phyloP scores from a whole-genome alignment of 2,329 filamentous ascomycete species.

The Colletotrichum sp. region DNA sequence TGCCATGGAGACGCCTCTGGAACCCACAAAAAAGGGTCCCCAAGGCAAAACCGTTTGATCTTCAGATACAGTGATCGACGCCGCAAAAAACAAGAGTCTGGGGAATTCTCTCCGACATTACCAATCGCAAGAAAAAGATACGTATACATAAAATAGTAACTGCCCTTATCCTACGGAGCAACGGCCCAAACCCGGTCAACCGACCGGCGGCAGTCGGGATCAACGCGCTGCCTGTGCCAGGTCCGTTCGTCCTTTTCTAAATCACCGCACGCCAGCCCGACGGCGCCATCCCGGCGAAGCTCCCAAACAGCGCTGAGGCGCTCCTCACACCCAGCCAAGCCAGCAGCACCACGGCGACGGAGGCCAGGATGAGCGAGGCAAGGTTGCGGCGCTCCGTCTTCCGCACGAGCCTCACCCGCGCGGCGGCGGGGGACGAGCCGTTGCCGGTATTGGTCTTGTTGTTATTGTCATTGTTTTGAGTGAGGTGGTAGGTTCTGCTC shows the following conservation, averaged over 20 bases:
- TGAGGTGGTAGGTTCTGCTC: not conserved
- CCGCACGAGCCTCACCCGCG: conserved; percentile 32
- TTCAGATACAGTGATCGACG: not conserved
- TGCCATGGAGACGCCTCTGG: not conserved
- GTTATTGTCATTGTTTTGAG: conserved; percentile 24
- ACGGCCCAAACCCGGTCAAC: not conserved
- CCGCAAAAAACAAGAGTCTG: not conserved
- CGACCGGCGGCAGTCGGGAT: not conserved
- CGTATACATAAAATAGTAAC: not conserved
- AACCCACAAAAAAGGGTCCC: not conserved
- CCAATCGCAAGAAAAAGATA: not conserved
- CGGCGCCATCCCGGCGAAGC: not conserved
- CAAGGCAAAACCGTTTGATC: conserved; percentile 4
- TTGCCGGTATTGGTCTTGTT: conserved; percentile 26
- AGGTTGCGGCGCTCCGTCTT: conserved; percentile 42
- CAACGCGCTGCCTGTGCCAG: not conserved
- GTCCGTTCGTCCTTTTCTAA: not conserved
- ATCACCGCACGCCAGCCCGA: not conserved
- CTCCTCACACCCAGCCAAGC: conserved; percentile 28
- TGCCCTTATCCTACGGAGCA: not conserved
- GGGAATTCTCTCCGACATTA: not conserved
- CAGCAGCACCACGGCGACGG: conserved; percentile 29
- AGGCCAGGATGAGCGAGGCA: conserved; percentile 46
- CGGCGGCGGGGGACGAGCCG: conserved; percentile 31
- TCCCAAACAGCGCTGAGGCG: conserved; percentile 7